These are phyloP conservation scores for Chenopodium album DNA, from an alignment of 148 eudicot genomes.

Conservation along the genomic window DNA sequence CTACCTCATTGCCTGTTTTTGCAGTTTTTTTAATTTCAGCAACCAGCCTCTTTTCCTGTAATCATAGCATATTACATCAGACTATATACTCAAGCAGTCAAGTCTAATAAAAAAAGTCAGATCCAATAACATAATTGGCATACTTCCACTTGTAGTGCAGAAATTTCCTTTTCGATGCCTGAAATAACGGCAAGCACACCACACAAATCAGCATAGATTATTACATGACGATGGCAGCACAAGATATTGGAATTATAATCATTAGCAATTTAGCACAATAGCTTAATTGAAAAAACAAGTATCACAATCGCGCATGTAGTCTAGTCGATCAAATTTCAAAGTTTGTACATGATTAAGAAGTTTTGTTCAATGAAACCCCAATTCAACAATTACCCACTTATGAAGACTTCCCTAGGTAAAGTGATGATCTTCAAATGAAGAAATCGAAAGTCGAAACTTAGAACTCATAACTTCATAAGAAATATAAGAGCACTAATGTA, in stretches of 20 bases:
- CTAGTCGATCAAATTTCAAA: neutral
- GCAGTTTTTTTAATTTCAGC: slow-evolving; percentile 97
- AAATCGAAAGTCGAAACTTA: too few species aligned
- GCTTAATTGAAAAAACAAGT: neutral
- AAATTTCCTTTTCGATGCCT: slow-evolving; percentile 93
- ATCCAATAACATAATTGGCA: slow-evolving; percentile 17
- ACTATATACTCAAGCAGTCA: slow-evolving; percentile 12
- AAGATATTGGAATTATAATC: neutral
- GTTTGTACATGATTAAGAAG: neutral
- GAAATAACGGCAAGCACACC: slow-evolving; percentile 21
- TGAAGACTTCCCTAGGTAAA: neutral
- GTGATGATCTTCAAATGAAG: slow-evolving; percentile 2
- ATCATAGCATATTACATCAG: slow-evolving; percentile 18
- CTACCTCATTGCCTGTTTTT: slow-evolving; percentile 96
- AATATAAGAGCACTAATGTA: neutral
- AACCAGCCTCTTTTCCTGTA: slow-evolving; percentile 91
- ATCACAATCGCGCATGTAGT: neutral
- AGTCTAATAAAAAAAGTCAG: neutral
- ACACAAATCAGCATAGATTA: neutral
- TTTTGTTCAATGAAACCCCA: neutral
- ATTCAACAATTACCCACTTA: neutral
- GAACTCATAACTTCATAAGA: neutral
- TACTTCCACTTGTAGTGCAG: slow-evolving; percentile 75
- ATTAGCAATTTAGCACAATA: neutral
- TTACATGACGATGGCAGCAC: neutral